phyloP scores from a whole-genome alignment of 352 stramenopile species.

The Phytophthora kernoviae region DNA sequence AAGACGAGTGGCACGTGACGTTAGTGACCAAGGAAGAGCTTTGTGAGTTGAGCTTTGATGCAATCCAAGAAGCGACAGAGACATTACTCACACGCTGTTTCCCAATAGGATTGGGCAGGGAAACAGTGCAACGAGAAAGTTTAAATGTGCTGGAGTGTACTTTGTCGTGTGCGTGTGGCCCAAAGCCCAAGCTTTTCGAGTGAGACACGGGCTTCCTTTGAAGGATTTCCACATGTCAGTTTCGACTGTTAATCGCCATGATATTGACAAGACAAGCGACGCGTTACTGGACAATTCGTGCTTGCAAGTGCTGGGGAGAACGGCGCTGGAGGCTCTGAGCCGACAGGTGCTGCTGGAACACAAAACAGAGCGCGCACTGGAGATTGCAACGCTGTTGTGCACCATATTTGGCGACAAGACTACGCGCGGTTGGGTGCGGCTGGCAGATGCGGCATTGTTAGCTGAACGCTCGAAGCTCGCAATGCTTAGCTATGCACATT shows the following conservation, averaged over 20 bases:
- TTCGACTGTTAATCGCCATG: constrained; percentile 47
- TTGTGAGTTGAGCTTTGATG: constrained; percentile 18
- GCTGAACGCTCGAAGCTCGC: constrained; percentile 32
- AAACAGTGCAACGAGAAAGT: constrained; percentile 6
- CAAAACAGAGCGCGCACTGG: constrained; percentile 24
- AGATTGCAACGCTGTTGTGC: constrained; percentile 38
- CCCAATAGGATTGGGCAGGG: constrained; percentile 45
- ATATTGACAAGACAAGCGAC: constrained; percentile 52
- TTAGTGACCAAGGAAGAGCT: constrained; percentile 64
- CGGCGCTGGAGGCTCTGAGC: constrained; percentile 35
- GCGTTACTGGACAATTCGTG: constrained; percentile 26
- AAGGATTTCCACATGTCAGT: constrained; percentile 66
- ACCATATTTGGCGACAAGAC: constrained; percentile 5
- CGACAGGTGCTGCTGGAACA: constrained; percentile 37
- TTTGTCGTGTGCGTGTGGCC: constrained; percentile 73
- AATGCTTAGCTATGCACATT: constrained; percentile 42
- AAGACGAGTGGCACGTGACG: constrained; percentile 59
- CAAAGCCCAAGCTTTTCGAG: constrained; percentile 49
- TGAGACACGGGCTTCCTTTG: constrained; percentile 39
- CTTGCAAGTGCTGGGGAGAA: constrained; percentile 24
- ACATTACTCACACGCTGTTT: constrained; percentile 40
- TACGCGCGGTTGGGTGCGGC: constrained; percentile 35
- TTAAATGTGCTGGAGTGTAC: constrained; percentile 30
- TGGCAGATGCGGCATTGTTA: constrained; percentile 37
- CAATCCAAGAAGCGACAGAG: constrained; percentile 35